Base-by-base conservation (phyloP, 257 asterid genomes). In the Solanum stenotomum region DNA sequence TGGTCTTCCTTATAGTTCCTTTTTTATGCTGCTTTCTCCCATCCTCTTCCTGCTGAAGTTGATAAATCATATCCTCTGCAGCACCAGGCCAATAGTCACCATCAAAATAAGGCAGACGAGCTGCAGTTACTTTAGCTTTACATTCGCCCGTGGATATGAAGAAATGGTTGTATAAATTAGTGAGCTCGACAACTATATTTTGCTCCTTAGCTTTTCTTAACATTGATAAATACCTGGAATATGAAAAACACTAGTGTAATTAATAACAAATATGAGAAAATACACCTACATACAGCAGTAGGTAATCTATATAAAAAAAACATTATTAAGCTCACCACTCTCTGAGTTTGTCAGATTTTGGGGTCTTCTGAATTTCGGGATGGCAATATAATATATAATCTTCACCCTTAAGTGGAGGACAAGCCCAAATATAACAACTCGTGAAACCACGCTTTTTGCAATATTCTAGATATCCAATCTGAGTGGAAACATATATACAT, bases 81-180 rank as follows among this genome's bases (percentile, higher is more conserved):
- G 99, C 98, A 87, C 99, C 99, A 85, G 99, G 99, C 99, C 99
- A 97, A 90, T 97, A 96, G 90, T 97, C 99, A 87, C 99, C 99
- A 90, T 97, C 99, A 87, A 97, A 97, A 88, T 97, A 96, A 40
- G 99, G 99, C 90, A 97, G 92, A 86, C 98, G 97, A 75, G 98
- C 91, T 72, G 99, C 99, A 86, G 99, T 96, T 74, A 96, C 98
- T 93, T 95, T 97, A 72, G 99, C 98, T 90, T 92, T 97, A 90
- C 97, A 92, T 90, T 96, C 99, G 59, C 99, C 99, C 12, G 92
- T 87, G 75, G 96, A 89, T 77, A 91, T 91, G 90, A 97, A 96
- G 92, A 97, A 95, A 91, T 96, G 98, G 59, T 96, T 98, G 46
- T 94, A 95, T 89, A 97, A 90, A 92, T 97, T 97, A 81, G 99